phyloP scores from a whole-genome alignment of 345 rosid species.

The Melastoma malabathricum region DNA sequence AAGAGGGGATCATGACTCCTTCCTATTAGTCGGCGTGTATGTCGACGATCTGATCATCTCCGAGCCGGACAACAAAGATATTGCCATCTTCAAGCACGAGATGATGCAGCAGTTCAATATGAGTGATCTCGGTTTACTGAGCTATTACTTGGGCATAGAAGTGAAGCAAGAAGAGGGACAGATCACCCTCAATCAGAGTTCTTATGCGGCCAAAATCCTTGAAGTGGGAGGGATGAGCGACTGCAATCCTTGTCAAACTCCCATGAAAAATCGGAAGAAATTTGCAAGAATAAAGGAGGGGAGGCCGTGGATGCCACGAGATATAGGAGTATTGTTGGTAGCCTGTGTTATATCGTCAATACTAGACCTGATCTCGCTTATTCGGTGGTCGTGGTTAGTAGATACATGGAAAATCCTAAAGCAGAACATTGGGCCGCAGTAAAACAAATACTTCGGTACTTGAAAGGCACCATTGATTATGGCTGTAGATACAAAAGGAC shows the following conservation, averaged over 20 bases:
- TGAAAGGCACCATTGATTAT: not conserved
- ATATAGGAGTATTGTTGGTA: not conserved
- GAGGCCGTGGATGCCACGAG: not conserved
- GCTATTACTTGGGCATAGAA: not conserved
- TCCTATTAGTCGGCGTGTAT: slow-evolving; percentile 1
- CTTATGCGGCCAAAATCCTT: not conserved
- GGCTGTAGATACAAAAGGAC: not conserved
- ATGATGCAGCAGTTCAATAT: not conserved
- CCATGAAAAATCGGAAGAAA: slow-evolving; percentile 1
- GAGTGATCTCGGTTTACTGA: slow-evolving; percentile 1
- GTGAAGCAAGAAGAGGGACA: not conserved
- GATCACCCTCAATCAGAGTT: not conserved
- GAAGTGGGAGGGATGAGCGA: not conserved
- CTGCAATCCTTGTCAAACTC: not conserved
- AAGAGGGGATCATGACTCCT: too few relatives aligned
- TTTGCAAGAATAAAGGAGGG: not conserved
- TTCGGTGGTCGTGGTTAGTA: not conserved
- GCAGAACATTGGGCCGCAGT: not conserved
- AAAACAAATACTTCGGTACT: not conserved
- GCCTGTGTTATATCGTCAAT: not conserved
- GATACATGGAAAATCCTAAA: not conserved
- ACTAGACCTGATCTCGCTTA: slow-evolving; percentile 4
- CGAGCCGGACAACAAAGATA: not conserved
- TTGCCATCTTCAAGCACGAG: not conserved
- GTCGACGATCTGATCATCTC: slow-evolving; percentile 3